Percentiles rank a stretch among this genome's conserved stretches.
Evolutionary conservation across 2,329 filamentous ascomycete genomes (phyloP).

Genomic region (Botrytis byssoidea): DNA sequence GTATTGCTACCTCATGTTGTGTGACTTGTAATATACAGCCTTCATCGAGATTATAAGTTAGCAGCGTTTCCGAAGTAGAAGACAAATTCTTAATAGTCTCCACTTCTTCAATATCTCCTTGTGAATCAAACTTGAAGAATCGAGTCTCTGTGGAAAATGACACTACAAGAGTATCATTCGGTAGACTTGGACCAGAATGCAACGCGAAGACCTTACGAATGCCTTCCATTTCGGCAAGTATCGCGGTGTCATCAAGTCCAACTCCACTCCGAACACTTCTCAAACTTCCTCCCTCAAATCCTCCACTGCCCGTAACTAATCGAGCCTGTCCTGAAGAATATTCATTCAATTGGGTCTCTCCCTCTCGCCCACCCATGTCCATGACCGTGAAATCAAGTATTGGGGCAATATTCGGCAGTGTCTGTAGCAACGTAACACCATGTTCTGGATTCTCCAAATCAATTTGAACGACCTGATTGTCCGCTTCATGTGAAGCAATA

Average conservation of each 20-base stretch:
- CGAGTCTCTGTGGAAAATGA: conserved; percentile 83
- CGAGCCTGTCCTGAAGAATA: conserved; percentile 94
- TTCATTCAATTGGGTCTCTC: conserved; percentile 76
- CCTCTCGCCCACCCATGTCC: conserved; percentile 87
- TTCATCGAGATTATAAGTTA: conserved; percentile 63
- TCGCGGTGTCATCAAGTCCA: conserved; percentile 81
- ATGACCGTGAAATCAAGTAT: conserved; percentile 93
- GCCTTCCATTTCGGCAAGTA: conserved; percentile 74
- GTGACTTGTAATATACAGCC: conserved; percentile 76
- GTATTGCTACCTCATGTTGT: conserved; percentile 57
- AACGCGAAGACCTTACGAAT: conserved; percentile 73
- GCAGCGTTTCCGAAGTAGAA: conserved; percentile 69
- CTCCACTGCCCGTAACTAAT: conserved; percentile 89
- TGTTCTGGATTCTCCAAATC: conserved; percentile 45
- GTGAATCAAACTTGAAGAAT: conserved; percentile 70
- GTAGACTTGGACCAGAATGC: conserved; percentile 48
- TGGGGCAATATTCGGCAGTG: conserved; percentile 80
- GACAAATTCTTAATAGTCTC: conserved; percentile 70
- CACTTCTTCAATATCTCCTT: conserved; percentile 83
- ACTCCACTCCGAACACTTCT: conserved; percentile 92
- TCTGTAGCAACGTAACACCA: conserved; percentile 66
- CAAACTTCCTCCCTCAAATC: conserved; percentile 82
- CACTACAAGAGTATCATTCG: conserved; percentile 69
- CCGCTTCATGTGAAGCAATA: conserved; percentile 87
- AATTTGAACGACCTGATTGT: conserved; percentile 78